phyloP scores from a whole-genome alignment of 352 stramenopile genomes.

The Phytophthora palmivora region DNA sequence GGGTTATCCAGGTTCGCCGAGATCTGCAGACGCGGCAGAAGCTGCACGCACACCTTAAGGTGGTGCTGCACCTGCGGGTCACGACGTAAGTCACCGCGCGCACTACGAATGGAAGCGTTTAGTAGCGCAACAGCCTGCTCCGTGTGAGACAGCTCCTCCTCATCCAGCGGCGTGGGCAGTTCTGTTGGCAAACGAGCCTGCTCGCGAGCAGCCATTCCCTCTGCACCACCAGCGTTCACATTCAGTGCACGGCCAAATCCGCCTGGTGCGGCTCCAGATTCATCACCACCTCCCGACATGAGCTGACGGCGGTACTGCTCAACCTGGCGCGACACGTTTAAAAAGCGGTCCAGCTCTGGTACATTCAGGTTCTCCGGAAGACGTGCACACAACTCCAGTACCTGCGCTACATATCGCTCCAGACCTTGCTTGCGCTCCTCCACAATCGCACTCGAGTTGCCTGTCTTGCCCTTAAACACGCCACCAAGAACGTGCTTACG shows the following conservation, averaged over 20 bases:
- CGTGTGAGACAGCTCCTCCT: conserved; percentile 87
- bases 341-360: conserved; percentile 85
- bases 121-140: conserved; percentile 83
- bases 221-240: conserved; percentile 71
- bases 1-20: conserved; percentile 91
- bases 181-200: conserved; percentile 82
- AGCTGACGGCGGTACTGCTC: conserved; percentile 86
- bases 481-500: conserved; percentile 87
- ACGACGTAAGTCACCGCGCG: conserved; percentile 80
- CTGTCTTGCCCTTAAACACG: conserved; percentile 86
- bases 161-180: conserved; percentile 83
- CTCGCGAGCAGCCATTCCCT: conserved; percentile 82
- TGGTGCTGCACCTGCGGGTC: conserved; percentile 86
- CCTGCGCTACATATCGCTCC: conserved; percentile 84
- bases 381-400: conserved; percentile 83
- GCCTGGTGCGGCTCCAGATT: conserved; percentile 29
- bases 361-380: conserved; percentile 84
- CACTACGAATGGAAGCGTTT: conserved; percentile 81
- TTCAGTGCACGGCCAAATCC: conserved; percentile 56
- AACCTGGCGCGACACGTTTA: conserved; percentile 88
- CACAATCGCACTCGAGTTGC: conserved; percentile 88
- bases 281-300: conserved; percentile 33
- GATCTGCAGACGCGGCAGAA: conserved; percentile 86
- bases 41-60: conserved; percentile 88
- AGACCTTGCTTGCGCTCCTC: conserved; percentile 85